Evolutionary conservation across 106 monocot species (phyloP).

Genomic region (Acanthochlamys bracteata): DNA sequence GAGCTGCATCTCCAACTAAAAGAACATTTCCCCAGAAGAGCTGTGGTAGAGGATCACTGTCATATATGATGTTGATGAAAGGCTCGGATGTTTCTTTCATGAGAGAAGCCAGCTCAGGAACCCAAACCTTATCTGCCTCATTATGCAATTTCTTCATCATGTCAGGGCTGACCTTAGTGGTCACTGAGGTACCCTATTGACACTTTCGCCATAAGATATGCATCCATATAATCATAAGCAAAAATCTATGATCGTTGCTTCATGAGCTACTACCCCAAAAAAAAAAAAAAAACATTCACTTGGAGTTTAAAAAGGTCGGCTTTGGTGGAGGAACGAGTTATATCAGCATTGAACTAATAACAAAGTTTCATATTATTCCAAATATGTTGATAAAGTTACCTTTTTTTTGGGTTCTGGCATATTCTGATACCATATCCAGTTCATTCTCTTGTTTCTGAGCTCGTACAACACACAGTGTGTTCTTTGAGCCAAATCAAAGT

Average conservation of each 20-base stretch:
- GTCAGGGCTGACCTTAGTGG: constrained; percentile 39
- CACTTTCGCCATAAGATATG: not conserved
- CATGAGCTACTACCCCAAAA: no score
- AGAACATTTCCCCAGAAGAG: constrained; percentile 64
- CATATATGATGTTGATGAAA: constrained; percentile 77
- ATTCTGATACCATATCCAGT: constrained; percentile 89
- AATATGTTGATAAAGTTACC: constrained; percentile 18
- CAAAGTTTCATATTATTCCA: not conserved
- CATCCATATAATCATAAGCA: no score
- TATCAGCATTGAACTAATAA: no score
- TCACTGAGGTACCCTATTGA: constrained; percentile 59
- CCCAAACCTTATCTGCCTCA: constrained; percentile 53
- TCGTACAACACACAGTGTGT: constrained; percentile 79
- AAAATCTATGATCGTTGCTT: no score
- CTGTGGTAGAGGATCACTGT: constrained; percentile 55
- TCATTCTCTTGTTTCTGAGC: constrained; percentile 51
- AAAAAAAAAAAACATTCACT: no score
- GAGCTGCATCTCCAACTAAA: constrained; percentile 80
- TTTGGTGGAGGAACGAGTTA: no score
- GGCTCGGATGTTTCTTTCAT: constrained; percentile 62
- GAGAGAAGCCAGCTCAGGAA: constrained; percentile 49
- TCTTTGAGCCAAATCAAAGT: constrained; percentile 60
- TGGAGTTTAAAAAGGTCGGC: no score
- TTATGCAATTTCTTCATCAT: constrained; percentile 51
- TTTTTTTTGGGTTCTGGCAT: constrained; percentile 50